Evolutionary conservation across 371 early-diverging fungal genomes (phyloP), one percentile per base, ranked within the genome.

Genomic region (Zopfochytrium polystomum): DNA sequence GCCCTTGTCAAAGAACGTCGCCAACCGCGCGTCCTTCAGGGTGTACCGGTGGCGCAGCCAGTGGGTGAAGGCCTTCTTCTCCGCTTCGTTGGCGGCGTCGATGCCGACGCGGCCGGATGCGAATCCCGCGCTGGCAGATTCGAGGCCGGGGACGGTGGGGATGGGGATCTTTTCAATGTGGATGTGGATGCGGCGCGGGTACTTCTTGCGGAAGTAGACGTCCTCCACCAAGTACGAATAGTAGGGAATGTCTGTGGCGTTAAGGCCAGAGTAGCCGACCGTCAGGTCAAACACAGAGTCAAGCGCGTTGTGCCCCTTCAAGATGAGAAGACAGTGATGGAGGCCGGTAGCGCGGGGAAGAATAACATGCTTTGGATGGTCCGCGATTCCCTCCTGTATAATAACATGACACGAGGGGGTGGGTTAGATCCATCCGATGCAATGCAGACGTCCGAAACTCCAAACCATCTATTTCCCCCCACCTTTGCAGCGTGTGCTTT

Each of bases 21-120:
- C 84, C 85, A 94, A 77, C 52, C 89, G 55, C 7, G 71, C 72
- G 65, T 94, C 95, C 76, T 94, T 94, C 64, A 90, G 90, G 1
- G 68, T 67, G 83, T 85, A 94, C 55, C 87, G 77, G 5, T 79
- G 73, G 29, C 83, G 76, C 18, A 91, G 68, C 93, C 93, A 94
- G 25, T 74, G 52, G 26, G 58, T 60, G 38, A 71, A 71, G 3
- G 35, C 33, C 23, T 55, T 55, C 35, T 35, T 47, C 20, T 48
- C 45, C 34, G 13, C 58, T 20, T 49, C 60, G 3, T 80, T 72
- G 0, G 55, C 63, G 7, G 44, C 18, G 7, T 7, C 47, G 6
- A 25, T 22, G 9, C 20, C 22, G 22, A n/a, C 25, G 29, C 78
- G 78, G 27, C 70, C 75, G 55, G 85, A 66, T 7, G 76, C 23